Evolutionary conservation across 257 asterid species (phyloP), one percentile per base, ranked within the genome.

Genomic region (Solanum bulbocastanum): DNA sequence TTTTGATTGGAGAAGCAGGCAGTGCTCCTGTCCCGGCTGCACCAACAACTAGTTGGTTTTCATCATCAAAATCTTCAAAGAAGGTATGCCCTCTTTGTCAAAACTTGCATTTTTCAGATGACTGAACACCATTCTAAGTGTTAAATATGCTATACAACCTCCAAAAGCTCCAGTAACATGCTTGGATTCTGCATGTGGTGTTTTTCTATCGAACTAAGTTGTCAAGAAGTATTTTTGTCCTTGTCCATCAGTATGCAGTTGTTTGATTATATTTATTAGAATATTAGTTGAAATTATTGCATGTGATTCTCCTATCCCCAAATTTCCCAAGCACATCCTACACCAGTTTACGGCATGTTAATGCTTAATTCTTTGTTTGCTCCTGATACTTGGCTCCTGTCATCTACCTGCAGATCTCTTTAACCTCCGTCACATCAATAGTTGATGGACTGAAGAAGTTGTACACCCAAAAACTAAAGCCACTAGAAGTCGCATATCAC

Each of bases 381-480:
- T 79, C 84, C 66, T 83, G 25, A 58, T 9, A 49, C 49, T 65
- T 33, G 37, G 16, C 25, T 20, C 9, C 35, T 86, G 36, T 75
- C 72, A 36, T 58, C 72, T 78, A 86, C 86, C 35, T 76, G 23
- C 91, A 97, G 99, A 93, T 95, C 74, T 87, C 99, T 88, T 89
- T 94, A 90, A 87, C 90, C 85, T 91, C 98, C 66, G 99, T 97
- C 83, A 97, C 99, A 30, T 97, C 99, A 58, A 95, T 97, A 83
- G 71, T 92, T 65, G 99, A 97, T 94, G 99, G 99, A 87, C 92
- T 97, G 95, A 97, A 97, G 91, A 97, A 91, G 93, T 82, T 97
- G 91, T 97, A 96, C 88, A 87, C 94, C 83, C 98, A 97, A 92
- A 94, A 95, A 87, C 88, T 97, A 93, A 97, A 96, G 95, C 99